Base-by-base conservation (phyloP, 345 rosid genomes). In the Hypericum androsaemum region DNA sequence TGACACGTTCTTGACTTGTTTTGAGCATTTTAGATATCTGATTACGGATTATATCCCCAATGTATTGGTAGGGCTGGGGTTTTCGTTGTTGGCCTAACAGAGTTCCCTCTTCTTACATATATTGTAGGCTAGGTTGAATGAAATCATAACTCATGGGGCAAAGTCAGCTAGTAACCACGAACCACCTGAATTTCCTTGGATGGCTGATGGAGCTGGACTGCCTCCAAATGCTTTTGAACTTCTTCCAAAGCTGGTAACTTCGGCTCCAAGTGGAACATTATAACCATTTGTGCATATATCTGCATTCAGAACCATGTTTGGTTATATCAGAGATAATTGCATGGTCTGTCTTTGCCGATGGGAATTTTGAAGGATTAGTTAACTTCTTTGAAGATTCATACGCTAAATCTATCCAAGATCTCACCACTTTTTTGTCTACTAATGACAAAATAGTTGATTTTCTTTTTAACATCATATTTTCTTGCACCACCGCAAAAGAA, bases 181-280 rank as follows among this genome's bases (percentile, higher is more conserved):
- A 50, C 66, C 75, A 45, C 76, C 77, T 50, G 92, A 86, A 58
- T 77, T 45, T 63, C 95, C 92, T 64, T 94, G 99, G 99, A 88
- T 84, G 97, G 67, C 70, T 55, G 97, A 94, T 80, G 99, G 97
- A 59, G 95, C 79, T 77, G 97, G 99, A 61, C 67, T 94, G 51
- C 95, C 97, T 56, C 64, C 80, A 52, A 80, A 84, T 55, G 97
- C 95, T 40, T 66, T 74, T 49, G 78, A 88, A 71, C 84, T 75
- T 74, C 83, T 86, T 64, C 83, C 78, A 49, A 73, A 73, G 70
- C 43, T 94, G 92, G 99, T 88, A 75, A 64, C 13, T 50, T 36
- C 11, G 4, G 35, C 54, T 48, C 37, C 37, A 10, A 47, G 37
- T 37, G 38, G 44, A 22, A 55, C 35, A 46, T 12, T 14, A 36